Evolutionary conservation across 257 asterid species (phyloP).

Genomic region (Capsicum rhomboideum): DNA sequence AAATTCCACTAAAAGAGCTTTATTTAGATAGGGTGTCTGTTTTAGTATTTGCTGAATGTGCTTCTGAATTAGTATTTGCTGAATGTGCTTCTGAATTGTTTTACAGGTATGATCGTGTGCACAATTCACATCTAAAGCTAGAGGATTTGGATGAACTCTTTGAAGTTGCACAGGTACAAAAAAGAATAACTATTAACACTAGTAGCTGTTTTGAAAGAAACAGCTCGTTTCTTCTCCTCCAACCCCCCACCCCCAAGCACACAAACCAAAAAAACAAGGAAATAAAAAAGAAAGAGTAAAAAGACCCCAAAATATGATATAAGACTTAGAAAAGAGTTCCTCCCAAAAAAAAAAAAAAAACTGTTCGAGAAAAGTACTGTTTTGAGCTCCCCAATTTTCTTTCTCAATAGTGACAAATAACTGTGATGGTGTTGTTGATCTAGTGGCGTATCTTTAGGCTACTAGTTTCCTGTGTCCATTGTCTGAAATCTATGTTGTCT

Average conservation of each 20-base stretch:
- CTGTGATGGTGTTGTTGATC: neutral
- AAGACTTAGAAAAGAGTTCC: neutral
- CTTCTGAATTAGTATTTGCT: neutral
- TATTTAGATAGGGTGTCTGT: neutral
- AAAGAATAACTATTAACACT: neutral
- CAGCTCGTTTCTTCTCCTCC: neutral
- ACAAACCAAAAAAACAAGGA: neutral
- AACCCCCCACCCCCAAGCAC: neutral
- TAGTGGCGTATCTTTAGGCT: neutral
- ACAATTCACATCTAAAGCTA: slow-evolving; percentile 72
- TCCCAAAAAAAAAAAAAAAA: no score
- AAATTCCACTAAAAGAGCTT: neutral
- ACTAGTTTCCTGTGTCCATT: neutral
- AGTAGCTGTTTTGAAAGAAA: neutral
- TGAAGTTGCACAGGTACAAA: slow-evolving; percentile 78
- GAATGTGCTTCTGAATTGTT: neutral
- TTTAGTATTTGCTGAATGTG: neutral
- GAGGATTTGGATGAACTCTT: slow-evolving; percentile 79
- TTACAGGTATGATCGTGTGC: slow-evolving; percentile 78
- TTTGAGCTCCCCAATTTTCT: neutral
- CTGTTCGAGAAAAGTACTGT: neutral
- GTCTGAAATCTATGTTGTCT: neutral
- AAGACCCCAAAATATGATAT: neutral
- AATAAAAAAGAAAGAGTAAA: neutral
- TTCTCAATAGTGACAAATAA: neutral